Percentiles rank a stretch among this genome's conserved stretches.
phyloP scores from a whole-genome alignment of 495 filamentous ascomycete genomes.

The Viridothelium virens region DNA sequence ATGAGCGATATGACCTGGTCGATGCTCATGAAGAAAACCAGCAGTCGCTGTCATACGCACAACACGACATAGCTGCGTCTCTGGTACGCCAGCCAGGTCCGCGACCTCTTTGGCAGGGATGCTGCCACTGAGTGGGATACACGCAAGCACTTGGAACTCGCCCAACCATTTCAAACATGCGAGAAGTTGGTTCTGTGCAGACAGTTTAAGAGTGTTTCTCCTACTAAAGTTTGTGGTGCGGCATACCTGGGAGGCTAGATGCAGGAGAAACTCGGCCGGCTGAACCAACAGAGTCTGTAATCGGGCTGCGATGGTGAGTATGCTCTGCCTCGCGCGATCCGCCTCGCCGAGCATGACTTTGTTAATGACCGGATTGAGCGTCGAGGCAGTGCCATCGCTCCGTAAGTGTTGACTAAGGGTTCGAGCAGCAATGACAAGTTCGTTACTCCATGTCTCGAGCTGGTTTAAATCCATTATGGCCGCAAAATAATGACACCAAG shows the following conservation, averaged over 20 bases:
- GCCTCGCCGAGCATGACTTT: neutral
- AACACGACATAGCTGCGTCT: conserved; percentile 32
- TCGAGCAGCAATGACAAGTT: neutral
- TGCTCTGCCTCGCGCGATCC: neutral
- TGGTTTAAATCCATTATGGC: neutral
- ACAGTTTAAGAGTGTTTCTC: neutral
- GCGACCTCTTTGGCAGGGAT: conserved; percentile 37
- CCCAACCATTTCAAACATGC: conserved; percentile 41
- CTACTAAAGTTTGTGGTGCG: neutral
- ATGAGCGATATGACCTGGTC: conserved; percentile 34
- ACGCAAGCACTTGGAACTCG: conserved; percentile 41
- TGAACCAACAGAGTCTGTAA: conserved; percentile 20
- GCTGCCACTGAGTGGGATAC: conserved; percentile 34
- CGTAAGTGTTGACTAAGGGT: neutral
- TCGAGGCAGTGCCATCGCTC: neutral
- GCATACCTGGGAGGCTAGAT: conserved; percentile 20
- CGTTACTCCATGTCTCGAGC: neutral
- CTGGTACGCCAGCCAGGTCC: conserved; percentile 33
- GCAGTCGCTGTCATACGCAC: conserved; percentile 35
- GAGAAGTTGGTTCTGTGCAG: conserved; percentile 34
- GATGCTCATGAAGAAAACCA: conserved; percentile 38
- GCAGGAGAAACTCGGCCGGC: conserved; percentile 21
- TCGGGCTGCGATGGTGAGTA: conserved; percentile 1
- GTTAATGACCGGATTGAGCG: neutral
- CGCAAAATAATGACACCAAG: neutral